Percentiles rank a stretch among this genome's conserved stretches.
Evolutionary conservation across 257 asterid genomes (phyloP).

Genomic region (Euphrasia confusa): DNA sequence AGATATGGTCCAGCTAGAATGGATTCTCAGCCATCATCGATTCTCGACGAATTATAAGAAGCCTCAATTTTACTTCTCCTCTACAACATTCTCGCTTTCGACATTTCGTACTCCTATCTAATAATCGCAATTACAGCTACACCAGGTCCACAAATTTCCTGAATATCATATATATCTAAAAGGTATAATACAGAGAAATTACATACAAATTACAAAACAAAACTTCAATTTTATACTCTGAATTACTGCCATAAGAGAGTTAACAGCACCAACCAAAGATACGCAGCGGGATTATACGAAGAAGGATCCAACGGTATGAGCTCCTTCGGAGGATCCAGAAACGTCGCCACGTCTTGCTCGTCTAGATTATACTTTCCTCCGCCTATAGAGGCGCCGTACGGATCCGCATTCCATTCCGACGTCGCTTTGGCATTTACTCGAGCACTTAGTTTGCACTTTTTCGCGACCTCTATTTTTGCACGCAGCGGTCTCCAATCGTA

Average conservation of each 20-base stretch:
- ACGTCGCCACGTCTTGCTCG: conserved; percentile 65
- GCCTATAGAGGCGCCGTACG: conserved; percentile 30
- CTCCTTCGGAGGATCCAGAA: conserved; percentile 71
- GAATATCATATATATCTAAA: background rate
- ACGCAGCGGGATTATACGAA: conserved; percentile 71
- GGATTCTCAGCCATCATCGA: background rate
- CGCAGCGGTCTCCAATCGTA: conserved; percentile 20
- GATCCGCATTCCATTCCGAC: conserved; percentile 46
- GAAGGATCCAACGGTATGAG: conserved; percentile 81
- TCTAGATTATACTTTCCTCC: conserved; percentile 43
- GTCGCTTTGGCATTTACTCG: conserved; percentile 32
- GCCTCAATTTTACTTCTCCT: background rate
- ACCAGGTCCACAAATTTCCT: background rate
- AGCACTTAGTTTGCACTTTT: conserved; percentile 24
- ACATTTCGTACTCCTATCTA: background rate
- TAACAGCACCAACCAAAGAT: conserved; percentile 58
- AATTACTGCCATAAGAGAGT: conserved; percentile 2
- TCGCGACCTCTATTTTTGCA: background rate
- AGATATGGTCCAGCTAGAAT: conserved; percentile 15
- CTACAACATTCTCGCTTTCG: background rate
- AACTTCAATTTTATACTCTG: background rate
- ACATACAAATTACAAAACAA: background rate
- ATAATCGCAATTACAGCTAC: background rate
- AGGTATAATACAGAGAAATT: no score
- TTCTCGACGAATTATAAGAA: background rate